A percentile compares a stretch with the other conserved stretches of the same genome.
phyloP scores from a whole-genome alignment of 345 rosid genomes.

The Euphorbia lathyris region DNA sequence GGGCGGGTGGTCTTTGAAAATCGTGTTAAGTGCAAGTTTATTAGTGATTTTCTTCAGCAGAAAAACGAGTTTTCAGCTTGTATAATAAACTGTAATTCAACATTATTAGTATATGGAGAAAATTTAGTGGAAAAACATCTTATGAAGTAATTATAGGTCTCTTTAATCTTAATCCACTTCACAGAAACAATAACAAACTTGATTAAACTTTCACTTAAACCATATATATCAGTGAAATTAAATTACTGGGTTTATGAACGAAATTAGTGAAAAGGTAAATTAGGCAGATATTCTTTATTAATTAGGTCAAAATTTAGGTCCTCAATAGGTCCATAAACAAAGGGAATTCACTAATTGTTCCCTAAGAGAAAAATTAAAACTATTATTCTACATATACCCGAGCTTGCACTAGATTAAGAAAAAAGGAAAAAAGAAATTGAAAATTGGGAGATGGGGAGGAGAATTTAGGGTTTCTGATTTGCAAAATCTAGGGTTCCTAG shows the following conservation, averaged over 20 bases:
- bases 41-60: neutral
- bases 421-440: conserved; percentile 11
- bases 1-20: no score
- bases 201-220: neutral
- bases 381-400: conserved; percentile 24
- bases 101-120: neutral
- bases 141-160: no score
- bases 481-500: conserved; percentile 42
- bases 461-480: conserved; percentile 34
- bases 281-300: conserved; percentile 9
- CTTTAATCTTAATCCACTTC: no score
- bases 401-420: conserved; percentile 30
- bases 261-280: conserved; percentile 6
- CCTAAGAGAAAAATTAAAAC: conserved; percentile 14
- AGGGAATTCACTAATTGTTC: conserved; percentile 21
- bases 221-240: neutral
- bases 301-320: conserved; percentile 32
- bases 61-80: neutral
- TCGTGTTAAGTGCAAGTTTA: no score
- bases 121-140: neutral
- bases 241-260: conserved; percentile 2
- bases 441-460: conserved; percentile 10
- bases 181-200: neutral
- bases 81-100: neutral
- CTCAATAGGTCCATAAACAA: conserved; percentile 27